Evolutionary conservation across 2,329 filamentous ascomycete species (phyloP).

Genomic region (Penicillium sp.): DNA sequence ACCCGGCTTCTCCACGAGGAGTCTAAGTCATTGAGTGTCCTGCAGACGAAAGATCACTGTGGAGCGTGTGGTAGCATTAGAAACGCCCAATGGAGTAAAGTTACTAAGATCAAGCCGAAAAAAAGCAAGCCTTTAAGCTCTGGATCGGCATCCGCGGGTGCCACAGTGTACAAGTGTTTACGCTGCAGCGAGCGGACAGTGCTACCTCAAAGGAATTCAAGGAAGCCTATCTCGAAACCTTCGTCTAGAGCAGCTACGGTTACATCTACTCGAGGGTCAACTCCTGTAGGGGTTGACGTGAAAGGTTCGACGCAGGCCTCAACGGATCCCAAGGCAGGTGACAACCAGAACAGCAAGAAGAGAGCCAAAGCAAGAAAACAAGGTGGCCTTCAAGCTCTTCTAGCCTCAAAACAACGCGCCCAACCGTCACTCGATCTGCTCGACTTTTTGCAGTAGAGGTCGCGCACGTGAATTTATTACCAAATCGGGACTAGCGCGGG

Average conservation of each 20-base stretch:
- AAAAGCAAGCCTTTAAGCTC: slow-evolving; percentile 13
- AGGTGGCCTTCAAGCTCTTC: slow-evolving; percentile 54
- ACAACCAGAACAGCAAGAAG: slow-evolving; percentile 55
- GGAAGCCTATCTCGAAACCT: slow-evolving; percentile 15
- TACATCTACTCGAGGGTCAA: slow-evolving; percentile 4
- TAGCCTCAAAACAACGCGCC: slow-evolving; percentile 45
- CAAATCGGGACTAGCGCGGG: slow-evolving; percentile 36
- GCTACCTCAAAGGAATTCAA: slow-evolving; percentile 23
- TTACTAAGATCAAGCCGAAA: slow-evolving; percentile 26
- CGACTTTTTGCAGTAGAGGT: slow-evolving; percentile 52
- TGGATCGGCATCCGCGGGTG: slow-evolving; percentile 22
- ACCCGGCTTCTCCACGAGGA: slow-evolving; percentile 38
- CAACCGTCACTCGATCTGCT: slow-evolving; percentile 51
- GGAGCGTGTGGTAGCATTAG: slow-evolving; percentile 43
- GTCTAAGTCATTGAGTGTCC: slow-evolving; percentile 33
- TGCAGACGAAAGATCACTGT: slow-evolving; percentile 38
- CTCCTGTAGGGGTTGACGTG: background rate
- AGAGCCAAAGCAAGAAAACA: slow-evolving; percentile 56
- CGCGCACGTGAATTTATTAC: slow-evolving; percentile 34
- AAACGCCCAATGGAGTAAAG: slow-evolving; percentile 32
- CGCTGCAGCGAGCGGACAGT: slow-evolving; percentile 39
- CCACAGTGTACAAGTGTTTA: slow-evolving; percentile 39
- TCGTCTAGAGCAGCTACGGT: slow-evolving; percentile 13
- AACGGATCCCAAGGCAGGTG: slow-evolving; percentile 27
- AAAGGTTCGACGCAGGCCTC: background rate